Evolutionary conservation across 257 asterid species (phyloP), one percentile per base, ranked within the genome.

Genomic region (Nemophila menziesii): DNA sequence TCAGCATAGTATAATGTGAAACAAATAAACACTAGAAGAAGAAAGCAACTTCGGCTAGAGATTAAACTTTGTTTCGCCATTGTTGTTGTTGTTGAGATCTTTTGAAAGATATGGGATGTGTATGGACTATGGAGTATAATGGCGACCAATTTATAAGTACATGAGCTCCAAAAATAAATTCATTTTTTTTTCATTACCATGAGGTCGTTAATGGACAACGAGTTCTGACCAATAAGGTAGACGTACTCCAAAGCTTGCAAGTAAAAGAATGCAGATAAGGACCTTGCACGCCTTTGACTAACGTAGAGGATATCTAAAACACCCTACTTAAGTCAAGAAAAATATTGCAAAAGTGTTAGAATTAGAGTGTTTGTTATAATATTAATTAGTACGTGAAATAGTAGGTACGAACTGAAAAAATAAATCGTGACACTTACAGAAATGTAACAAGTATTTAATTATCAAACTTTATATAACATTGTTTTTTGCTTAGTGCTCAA

Each of bases 261-360:
- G 68, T 64, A 51, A 61, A 55, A 56, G 45, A 45, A 42, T 49
- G 64, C 43, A 34, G 68, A 46, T 41, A 1, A 16, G 12, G 46
- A 41, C 46, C 1, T 40, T 8, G 23, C 13, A 41, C 10, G 46
- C 23, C 46, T 8, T 41, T 41, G 20, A 18, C 46, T 8, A 41
- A 41, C 46, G 46, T 41, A 18, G 12, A 41, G 46, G 9, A 19
- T 41, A 17, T 41, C 16, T 22, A 16, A n/a, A 8, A 8, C 20
- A n/a, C 0, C 43, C 1, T 39, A n/a, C 20, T 39, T 39, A 12
- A 39, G 43, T 21, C 19, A 39, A 39, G 43, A 39, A 39, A 13
- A 29, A 2, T 2, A 29, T 29, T 29, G 12, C 36, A 29, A 13
- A 29, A 24, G n/a, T n/a, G n/a, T n/a, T n/a, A n/a, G n/a, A n/a